Base-by-base conservation (phyloP, 305 asterid species). In the Fraxinus velutina region DNA sequence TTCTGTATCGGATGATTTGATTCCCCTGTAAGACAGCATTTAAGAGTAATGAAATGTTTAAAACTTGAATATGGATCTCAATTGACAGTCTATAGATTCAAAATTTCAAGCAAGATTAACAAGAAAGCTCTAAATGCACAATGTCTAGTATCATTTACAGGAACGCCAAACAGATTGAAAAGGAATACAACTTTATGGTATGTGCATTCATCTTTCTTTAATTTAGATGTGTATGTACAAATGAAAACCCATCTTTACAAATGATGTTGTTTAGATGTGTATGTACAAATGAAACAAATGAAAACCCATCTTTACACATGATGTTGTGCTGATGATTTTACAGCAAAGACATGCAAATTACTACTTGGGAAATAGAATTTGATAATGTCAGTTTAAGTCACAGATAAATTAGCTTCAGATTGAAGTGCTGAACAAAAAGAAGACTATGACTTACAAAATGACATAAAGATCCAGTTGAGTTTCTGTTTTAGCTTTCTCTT, bases 1-100 rank as follows among this genome's bases (percentile, higher is more conserved):
- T 85, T 90, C 98, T 12, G 92, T 50, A 86, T 92, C 99, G 24
- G 97, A 89, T 80, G 90, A 85, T 86, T 94, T 91, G 83, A 92
- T 83, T 86, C 98, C 99, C 89, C 98, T 94, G 92, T 68, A 82
- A 81, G 39, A 34, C 52, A 87, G 85, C 86, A 76, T 68, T 71
- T 34, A 70, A 86, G 75, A 74, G 80, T 60, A 83, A 79, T 22
- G 42, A 62, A 42, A 81, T 36, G 22, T 77, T 73, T 72, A 73
- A 83, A 76, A 44, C 75, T 64, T 29, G 34, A 34, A 22, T 24
- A 80, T 60, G 6, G 74, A 55, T 72, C 74, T 73, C 76, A 70
- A 36, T 55, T 21, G 15, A 33, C 29, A 68, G 13, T 17, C 70
- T n/a, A 66, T 15, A 66, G 5, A 39, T 72, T 82, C 57, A 27